Conservation (phyloP, 2,329 filamentous ascomycete genomes). For the Arthroderma uncinatum region DNA sequence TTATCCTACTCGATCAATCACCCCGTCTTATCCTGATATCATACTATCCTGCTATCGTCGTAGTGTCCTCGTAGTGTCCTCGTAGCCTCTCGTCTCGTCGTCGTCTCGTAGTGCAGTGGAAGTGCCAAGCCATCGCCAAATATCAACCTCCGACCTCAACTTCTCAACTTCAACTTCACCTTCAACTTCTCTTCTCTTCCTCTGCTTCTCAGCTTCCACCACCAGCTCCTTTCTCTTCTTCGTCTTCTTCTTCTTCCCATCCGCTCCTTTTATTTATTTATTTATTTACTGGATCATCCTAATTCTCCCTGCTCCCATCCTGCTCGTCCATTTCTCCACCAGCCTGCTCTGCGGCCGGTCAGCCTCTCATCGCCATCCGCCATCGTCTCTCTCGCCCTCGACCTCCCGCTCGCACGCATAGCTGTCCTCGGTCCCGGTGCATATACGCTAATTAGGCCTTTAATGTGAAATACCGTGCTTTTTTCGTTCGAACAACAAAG, state of each 20-base stretch:
- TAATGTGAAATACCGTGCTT: constrained; percentile 1
- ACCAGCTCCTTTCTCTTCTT: constrained; percentile 19
- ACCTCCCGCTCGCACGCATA: not conserved
- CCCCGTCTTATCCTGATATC: no score
- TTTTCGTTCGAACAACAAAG: not conserved
- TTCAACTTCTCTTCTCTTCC: not conserved
- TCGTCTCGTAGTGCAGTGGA: no score
- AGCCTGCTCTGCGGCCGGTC: not conserved
- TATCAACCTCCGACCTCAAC: not conserved
- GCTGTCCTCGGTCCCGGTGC: not conserved
- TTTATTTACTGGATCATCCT: constrained; percentile 16
- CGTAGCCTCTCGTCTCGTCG: no score
- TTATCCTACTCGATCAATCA: no score
- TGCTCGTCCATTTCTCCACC: constrained; percentile 6
- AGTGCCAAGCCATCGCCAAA: not conserved
- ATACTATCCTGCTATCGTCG: no score
- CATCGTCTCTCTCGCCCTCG: not conserved
- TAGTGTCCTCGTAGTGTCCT: no score
- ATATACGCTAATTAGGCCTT: constrained; percentile 4
- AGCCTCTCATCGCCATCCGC: not conserved
- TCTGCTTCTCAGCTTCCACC: constrained; percentile 6
- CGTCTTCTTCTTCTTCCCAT: constrained; percentile 20
- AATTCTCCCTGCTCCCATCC: constrained; percentile 1
- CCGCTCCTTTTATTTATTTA: constrained; percentile 8
- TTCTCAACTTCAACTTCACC: not conserved